Conservation (phyloP, 2,329 filamentous ascomycete species). For the Phyllosticta capitalensis region DNA sequence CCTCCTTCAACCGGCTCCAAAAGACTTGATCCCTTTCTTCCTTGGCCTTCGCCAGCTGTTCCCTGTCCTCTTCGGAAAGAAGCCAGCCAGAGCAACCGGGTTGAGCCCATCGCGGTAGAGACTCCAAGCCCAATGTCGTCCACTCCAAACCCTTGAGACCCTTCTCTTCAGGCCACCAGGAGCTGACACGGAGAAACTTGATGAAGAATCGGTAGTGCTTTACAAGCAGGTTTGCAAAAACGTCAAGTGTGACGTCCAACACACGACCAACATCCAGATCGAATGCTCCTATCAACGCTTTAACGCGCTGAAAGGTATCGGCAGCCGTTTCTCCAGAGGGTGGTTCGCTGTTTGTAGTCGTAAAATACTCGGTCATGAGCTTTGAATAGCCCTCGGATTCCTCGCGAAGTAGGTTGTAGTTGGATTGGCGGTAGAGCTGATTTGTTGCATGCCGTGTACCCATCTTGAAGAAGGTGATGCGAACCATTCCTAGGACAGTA, state of each 20-base stretch:
- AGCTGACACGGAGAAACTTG: conserved; percentile 81
- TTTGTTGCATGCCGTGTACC: conserved; percentile 88
- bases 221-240: conserved; percentile 86
- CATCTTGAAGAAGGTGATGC: conserved; percentile 73
- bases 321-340: conserved; percentile 68
- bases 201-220: conserved; percentile 92
- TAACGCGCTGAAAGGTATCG: conserved; percentile 83
- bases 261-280: conserved; percentile 93
- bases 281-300: conserved; percentile 91
- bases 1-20: conserved; percentile 67
- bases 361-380: conserved; percentile 89
- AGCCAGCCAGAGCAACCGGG: conserved; percentile 58
- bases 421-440: conserved; percentile 86
- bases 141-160: conserved; percentile 41
- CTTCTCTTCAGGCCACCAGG: conserved; percentile 82
- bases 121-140: conserved; percentile 45
- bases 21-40: conserved; percentile 63
- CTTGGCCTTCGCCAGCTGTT: conserved; percentile 46
- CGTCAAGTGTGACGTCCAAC: conserved; percentile 87
- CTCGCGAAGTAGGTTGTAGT: conserved; percentile 90
- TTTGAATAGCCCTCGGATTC: conserved; percentile 97
- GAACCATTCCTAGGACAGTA: conserved; percentile 67
- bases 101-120: conserved; percentile 77
- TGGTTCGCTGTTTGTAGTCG: conserved; percentile 65
- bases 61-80: conserved; percentile 60